Conservation (phyloP, 306 rosid species). For the Notholithocarpus densiflorus region DNA sequence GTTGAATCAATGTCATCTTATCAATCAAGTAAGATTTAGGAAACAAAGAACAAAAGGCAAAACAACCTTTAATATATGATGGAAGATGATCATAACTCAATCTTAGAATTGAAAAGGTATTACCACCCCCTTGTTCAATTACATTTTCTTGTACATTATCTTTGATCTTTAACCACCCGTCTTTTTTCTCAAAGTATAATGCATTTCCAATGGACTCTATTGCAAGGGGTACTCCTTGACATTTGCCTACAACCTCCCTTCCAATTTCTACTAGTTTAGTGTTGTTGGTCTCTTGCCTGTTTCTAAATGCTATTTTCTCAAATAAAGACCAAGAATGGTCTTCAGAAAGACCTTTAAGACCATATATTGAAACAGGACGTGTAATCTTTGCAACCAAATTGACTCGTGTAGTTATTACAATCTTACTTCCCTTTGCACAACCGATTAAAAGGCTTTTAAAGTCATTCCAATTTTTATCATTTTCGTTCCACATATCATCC, state of each 20-base stretch:
- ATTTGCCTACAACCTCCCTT: slow-evolving; percentile 25
- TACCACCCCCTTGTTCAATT: slow-evolving; percentile 19
- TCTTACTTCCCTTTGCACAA: slow-evolving; percentile 32
- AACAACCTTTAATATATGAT: slow-evolving; percentile 30
- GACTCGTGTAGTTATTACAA: slow-evolving; percentile 32
- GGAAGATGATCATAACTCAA: slow-evolving; percentile 29
- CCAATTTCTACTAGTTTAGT: slow-evolving; percentile 5
- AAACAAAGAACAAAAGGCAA: slow-evolving; percentile 37
- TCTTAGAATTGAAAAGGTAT: slow-evolving; percentile 26
- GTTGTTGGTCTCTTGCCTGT: slow-evolving; percentile 8
- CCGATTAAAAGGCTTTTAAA: slow-evolving; percentile 14
- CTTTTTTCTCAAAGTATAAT: slow-evolving; percentile 17
- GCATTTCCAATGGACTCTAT: slow-evolving; percentile 33
- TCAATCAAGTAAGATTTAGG: slow-evolving; percentile 28
- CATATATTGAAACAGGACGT: neutral
- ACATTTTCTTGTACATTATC: slow-evolving; percentile 28
- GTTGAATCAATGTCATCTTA: slow-evolving; percentile 17
- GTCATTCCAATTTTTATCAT: slow-evolving; percentile 12
- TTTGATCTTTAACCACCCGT: slow-evolving; percentile 31
- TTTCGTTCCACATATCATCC: slow-evolving; percentile 39
- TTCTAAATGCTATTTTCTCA: slow-evolving; percentile 19
- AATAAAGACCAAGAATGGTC: slow-evolving; percentile 25
- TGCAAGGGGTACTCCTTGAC: slow-evolving; percentile 20
- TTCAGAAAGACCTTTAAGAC: slow-evolving; percentile 12
- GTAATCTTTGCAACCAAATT: slow-evolving; percentile 7